Evolutionary conservation across 2,329 filamentous ascomycete species (phyloP), one percentile per base, ranked within the genome.

Genomic region (Alternaria incomplexa): DNA sequence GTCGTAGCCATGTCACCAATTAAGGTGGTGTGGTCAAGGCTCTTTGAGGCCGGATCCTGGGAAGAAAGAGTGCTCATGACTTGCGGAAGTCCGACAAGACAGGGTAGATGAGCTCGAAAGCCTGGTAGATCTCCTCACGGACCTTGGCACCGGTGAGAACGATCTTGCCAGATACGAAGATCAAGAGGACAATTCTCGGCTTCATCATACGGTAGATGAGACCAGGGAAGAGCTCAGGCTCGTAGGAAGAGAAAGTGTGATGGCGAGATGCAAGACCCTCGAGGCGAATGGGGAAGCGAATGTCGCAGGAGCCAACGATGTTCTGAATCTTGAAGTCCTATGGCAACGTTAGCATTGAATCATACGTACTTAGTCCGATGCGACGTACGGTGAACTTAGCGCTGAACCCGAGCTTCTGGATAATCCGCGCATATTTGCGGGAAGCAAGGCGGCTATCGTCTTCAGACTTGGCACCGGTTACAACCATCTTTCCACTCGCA

Each of bases 141-240:
- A 98, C 94, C 81, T 99, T 98, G 71, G 96, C 96, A 77, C 96
- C 96, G 45, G 96, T 98, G 79, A 98, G 87, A 76, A 98, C 96
- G 66, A 98, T 98, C 88, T 98, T 98, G 78, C 95, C 96, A 77
- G 91, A 96, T 76, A 98, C 95, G 85, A 98, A 98, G 82, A 99
- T 97, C 78, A 98, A 85, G 25, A 98, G 89, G 57, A 98, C 95
- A 72, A 98, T 97, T 89, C 98, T 98, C 20, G 96, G 96, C 87
- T 98, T 98, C 87, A 98, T 97, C 96, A 99, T 99, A 81, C 96
- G 93, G 84, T 99, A 99, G 84, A 99, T 99, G 56, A 99, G 90
- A 89, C 96, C 96, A 77, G 96, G 96, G 88, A 98, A 99, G 81
- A 99, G 83, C 80, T 99, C 96, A 71, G 96, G 96, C 83, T 99